These are phyloP conservation scores for Zygosaccharomyces sapae DNA, from an alignment of 1,139 yeast genomes.

Conservation along the genomic window DNA sequence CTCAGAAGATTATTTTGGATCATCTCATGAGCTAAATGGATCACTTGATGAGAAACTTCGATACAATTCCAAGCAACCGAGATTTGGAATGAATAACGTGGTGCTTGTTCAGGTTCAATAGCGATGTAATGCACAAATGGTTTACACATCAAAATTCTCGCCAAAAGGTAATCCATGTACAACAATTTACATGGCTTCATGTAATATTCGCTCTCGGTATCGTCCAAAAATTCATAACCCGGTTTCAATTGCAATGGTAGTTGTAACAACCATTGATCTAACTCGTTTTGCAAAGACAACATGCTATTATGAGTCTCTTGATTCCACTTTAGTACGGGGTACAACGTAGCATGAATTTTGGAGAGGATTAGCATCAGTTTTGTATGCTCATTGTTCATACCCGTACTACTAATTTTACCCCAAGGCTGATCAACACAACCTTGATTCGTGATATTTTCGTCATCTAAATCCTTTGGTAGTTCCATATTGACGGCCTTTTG, in stretches of 20 bases:
- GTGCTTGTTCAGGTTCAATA: conserved; percentile 14
- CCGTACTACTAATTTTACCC: conserved; percentile 57
- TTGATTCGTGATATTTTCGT: conserved; percentile 66
- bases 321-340: conserved; percentile 26
- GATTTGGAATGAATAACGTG: conserved; percentile 44
- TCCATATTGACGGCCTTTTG: conserved; percentile 85
- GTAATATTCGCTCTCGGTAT: conserved; percentile 44
- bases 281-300: conserved; percentile 56
- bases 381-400: conserved; percentile 79
- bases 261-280: conserved; percentile 64
- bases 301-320: conserved; percentile 39
- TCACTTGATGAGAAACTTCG: conserved; percentile 73
- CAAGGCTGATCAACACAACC: conserved; percentile 37
- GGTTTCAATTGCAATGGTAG: conserved; percentile 69
- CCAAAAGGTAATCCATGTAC: conserved; percentile 62
- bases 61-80: conserved; percentile 67
- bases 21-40: conserved; percentile 72
- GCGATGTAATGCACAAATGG: conserved; percentile 61
- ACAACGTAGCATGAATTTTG: conserved; percentile 48
- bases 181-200: conserved; percentile 60
- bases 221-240: conserved; percentile 39
- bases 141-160: conserved; percentile 64
- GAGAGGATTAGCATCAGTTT: conserved; percentile 56
- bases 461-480: conserved; percentile 77
- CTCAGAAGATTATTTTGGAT: conserved; percentile 61